Evolutionary conservation across 108 stramenopile species (phyloP), one percentile per base, ranked within the genome.

Genomic region (Pseudonitzschia delicatissima): DNA sequence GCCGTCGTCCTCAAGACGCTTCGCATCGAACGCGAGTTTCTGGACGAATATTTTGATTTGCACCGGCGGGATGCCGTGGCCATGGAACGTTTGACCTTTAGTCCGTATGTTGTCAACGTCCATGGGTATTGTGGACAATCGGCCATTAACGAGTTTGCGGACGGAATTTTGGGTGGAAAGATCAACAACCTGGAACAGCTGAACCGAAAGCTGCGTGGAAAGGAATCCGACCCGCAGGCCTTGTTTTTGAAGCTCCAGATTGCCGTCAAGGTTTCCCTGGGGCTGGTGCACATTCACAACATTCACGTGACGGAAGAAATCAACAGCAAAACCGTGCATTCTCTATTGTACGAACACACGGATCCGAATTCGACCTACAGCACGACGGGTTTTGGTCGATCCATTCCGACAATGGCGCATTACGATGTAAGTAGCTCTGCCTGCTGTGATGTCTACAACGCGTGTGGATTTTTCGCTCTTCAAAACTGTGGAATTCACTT

Each of bases 111-210:
- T 1, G 65, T 94, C 55, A 69, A 94, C 68, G 86, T 90, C 11
- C 90, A 91, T 57, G 93, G 90, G 1, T 91, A 86, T 53, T 94
- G 93, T 64, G 93, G 90, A 36, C 89, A 94, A 63, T 84, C 82
- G 34, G 93, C 88, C 11, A 69, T 94, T 51, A 94, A 94, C 62
- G 93, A 94, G 74, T 51, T 86, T 3, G 93, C 93, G 15, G 77
- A 84, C 47, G 89, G 89, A 59, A 71, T 71, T 20, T 57, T 74
- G 8, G 74, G 76, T 13, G 60, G 60, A 5, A 81, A 76, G 4
- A 55, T 88, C 53, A 69, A 71, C 55, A 73, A 57, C 27, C 51
- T 91, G 48, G 87, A 90, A 60, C 73, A 87, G 47, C 66, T 91
- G 15, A 69, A 81, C 40, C 74, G 83, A 18, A 63, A 72, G 18